Conservation (phyloP, 768 basidiomycete species). For the Suillus clintonianus region DNA sequence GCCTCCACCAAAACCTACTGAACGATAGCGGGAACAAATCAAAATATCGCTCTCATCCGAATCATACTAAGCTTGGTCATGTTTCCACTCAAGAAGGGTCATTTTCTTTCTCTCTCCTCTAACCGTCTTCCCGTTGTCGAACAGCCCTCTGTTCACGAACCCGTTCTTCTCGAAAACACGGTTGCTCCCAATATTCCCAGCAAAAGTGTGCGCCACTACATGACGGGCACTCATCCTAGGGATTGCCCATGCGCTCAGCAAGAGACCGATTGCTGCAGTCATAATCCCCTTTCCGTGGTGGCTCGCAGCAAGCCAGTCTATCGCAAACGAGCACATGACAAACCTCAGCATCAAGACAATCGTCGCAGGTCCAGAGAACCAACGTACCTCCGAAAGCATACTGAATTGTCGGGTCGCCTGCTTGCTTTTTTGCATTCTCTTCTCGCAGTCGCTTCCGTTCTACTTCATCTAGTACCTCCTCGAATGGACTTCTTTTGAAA, state of each 20-base stretch:
- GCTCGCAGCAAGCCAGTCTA: conserved; percentile 61
- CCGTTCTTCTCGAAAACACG: conserved; percentile 73
- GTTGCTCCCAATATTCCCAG: conserved; percentile 59
- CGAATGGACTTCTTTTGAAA: conserved; percentile 26
- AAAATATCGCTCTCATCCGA: no score
- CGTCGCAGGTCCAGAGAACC: background rate
- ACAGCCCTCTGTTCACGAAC: conserved; percentile 43
- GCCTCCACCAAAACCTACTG: no score
- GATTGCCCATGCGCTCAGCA: conserved; percentile 62
- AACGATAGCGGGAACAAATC: no score
- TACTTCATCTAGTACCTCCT: conserved; percentile 36
- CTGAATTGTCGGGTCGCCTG: conserved; percentile 56
- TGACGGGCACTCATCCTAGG: conserved; percentile 57
- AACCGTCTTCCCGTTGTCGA: conserved; percentile 40
- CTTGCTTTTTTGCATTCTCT: conserved; percentile 41
- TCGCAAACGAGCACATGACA: background rate
- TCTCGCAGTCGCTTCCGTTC: conserved; percentile 35
- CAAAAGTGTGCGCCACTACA: conserved; percentile 46
- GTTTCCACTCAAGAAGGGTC: conserved; percentile 37
- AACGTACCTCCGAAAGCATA: conserved; percentile 64
- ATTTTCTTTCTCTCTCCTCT: conserved; percentile 40
- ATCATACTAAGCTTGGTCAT: no score
- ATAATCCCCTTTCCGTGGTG: conserved; percentile 74
- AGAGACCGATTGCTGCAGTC: conserved; percentile 56
- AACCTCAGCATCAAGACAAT: background rate